Evolutionary conservation across 164 flowering plant genomes (phyloP).

Genomic region (Dillenia suffruticosa): DNA sequence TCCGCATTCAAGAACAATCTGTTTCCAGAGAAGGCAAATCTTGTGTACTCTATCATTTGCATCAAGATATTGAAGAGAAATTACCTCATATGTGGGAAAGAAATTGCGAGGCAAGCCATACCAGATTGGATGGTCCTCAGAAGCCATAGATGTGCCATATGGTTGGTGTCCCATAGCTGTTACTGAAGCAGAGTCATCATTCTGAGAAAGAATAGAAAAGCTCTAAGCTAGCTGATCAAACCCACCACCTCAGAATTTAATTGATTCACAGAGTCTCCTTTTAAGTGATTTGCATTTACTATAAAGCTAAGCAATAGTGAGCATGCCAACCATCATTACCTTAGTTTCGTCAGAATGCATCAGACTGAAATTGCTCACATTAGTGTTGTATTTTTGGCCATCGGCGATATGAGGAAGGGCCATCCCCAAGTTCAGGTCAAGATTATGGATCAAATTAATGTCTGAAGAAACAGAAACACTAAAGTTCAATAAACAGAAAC

Average conservation of each 20-base stretch:
- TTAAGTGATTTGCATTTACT: no score
- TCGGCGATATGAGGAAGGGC: constrained; percentile 27
- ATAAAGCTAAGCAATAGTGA: no score
- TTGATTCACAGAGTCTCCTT: no score
- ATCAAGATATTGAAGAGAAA: not conserved
- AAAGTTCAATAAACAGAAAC: no score
- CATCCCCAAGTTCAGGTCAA: constrained; percentile 66
- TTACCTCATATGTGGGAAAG: constrained; percentile 43
- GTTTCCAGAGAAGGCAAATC: no score
- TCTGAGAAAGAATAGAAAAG: constrained; percentile 21
- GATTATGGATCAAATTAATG: constrained; percentile 24
- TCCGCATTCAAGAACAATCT: no score
- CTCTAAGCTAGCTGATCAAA: no score
- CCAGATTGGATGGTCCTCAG: constrained; percentile 31
- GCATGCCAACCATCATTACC: no score
- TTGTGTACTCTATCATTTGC: no score
- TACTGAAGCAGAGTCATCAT: constrained; percentile 18
- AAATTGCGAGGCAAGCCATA: constrained; percentile 28
- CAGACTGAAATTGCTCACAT: constrained; percentile 19
- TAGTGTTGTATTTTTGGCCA: constrained; percentile 23
- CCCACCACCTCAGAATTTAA: no score
- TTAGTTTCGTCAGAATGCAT: constrained; percentile 1
- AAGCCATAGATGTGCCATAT: constrained; percentile 18
- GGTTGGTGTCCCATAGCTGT: constrained; percentile 8
- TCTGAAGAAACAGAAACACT: no score